These are phyloP conservation scores for Barnettozyma sucrosica DNA, from an alignment of 805 yeast genomes.

Conservation along the genomic window DNA sequence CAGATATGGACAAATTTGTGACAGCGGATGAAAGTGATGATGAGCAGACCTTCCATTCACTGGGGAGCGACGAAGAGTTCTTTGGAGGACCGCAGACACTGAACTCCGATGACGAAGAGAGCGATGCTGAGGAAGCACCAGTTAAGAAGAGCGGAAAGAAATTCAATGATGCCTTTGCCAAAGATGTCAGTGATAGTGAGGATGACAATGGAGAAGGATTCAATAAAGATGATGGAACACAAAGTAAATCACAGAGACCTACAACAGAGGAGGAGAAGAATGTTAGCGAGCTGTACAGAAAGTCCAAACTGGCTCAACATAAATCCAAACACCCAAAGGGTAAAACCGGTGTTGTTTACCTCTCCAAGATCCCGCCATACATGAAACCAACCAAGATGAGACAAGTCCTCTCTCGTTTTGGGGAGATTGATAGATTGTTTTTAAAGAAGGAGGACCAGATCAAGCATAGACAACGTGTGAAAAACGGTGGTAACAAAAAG, in stretches of 20 bases:
- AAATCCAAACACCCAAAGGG: constrained; percentile 50
- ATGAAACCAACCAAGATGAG: constrained; percentile 93
- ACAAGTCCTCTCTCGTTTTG: constrained; percentile 75
- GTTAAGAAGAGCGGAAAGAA: constrained; percentile 14
- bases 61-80: constrained; percentile 25
- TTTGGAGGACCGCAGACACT: constrained; percentile 8
- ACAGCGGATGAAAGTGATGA: constrained; percentile 12
- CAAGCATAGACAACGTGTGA: constrained; percentile 60
- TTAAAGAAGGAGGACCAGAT: constrained; percentile 78
- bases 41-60: constrained; percentile 6
- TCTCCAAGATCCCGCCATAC: constrained; percentile 89
- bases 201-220: constrained; percentile 21
- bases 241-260: constrained; percentile 11
- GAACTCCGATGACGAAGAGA: constrained; percentile 25
- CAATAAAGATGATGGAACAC: constrained; percentile 21
- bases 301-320: constrained; percentile 50
- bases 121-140: constrained; percentile 21
- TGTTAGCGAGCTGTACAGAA: constrained; percentile 42
- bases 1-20: constrained; percentile 21
- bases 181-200: constrained; percentile 11
- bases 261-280: constrained; percentile 22
- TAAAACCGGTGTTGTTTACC: constrained; percentile 87
- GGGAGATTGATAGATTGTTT: constrained; percentile 81
- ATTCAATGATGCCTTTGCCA: constrained; percentile 16
- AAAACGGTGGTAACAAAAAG: constrained; percentile 89